A percentile compares a stretch with the other conserved stretches of the same genome.
These are phyloP conservation scores for Gamsiella multidivaricata DNA, from an alignment of 192 early-diverging fungal genomes.

Conservation along the genomic window DNA sequence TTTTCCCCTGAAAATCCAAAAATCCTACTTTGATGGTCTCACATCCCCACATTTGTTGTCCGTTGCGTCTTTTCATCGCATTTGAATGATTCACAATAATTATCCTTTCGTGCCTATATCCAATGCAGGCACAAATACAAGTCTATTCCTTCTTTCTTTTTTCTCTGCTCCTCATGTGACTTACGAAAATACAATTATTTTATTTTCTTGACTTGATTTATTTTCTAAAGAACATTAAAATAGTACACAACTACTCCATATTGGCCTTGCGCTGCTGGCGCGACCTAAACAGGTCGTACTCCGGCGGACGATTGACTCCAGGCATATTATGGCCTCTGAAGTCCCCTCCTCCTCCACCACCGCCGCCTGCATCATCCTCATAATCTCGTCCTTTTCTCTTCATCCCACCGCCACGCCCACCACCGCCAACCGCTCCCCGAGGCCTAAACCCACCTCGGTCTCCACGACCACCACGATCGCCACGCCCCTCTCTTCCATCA, in stretches of 20 bases:
- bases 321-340: conserved; percentile 39
- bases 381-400: conserved; percentile 59
- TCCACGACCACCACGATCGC: conserved; percentile 25
- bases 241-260: too few relatives aligned
- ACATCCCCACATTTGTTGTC: too few relatives aligned
- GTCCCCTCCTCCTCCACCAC: conserved; percentile 35
- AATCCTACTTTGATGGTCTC: too few relatives aligned
- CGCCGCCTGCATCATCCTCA: conserved; percentile 55
- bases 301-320: conserved; percentile 66
- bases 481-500: conserved; percentile 35
- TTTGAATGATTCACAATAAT: too few relatives aligned
- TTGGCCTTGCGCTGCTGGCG: conserved; percentile 58
- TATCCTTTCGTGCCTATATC: too few relatives aligned
- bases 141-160: too few relatives aligned
- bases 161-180: too few relatives aligned
- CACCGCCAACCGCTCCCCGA: conserved; percentile 37
- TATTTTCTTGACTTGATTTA: too few relatives aligned
- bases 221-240: too few relatives aligned
- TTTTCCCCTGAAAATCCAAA: not conserved
- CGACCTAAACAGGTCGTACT: conserved; percentile 64
- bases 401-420: conserved; percentile 31
- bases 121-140: too few relatives aligned
- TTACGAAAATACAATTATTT: too few relatives aligned
- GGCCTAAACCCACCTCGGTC: conserved; percentile 41
- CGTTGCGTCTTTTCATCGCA: too few relatives aligned